Conservation (phyloP, 2,329 filamentous ascomycete genomes). For the Chrysoporthe austroafricana region DNA sequence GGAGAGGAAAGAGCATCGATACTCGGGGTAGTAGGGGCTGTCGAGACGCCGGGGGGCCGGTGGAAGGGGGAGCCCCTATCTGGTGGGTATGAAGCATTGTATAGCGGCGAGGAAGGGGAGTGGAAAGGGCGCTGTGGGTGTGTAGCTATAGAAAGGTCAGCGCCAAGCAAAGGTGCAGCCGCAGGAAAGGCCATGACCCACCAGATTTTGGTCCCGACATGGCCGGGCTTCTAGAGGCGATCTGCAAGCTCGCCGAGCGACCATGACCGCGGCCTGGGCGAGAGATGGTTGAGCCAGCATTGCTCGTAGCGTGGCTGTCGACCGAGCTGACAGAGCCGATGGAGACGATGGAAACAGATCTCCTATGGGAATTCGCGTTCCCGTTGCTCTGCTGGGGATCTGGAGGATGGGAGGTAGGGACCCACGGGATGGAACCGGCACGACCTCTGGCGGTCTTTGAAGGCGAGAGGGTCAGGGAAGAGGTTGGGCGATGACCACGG, state of each 20-base stretch:
- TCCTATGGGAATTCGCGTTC: slow-evolving; percentile 65
- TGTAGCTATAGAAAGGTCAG: slow-evolving; percentile 38
- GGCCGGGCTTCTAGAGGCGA: slow-evolving; percentile 55
- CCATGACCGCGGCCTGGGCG: slow-evolving; percentile 68
- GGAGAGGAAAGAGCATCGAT: slow-evolving; percentile 43
- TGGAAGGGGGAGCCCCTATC: slow-evolving; percentile 46
- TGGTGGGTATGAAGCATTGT: slow-evolving; percentile 59
- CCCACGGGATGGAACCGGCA: slow-evolving; percentile 53
- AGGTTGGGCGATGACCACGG: slow-evolving; percentile 67
- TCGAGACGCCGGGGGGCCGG: slow-evolving; percentile 46
- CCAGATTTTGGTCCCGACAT: slow-evolving; percentile 50
- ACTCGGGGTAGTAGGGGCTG: slow-evolving; percentile 51
- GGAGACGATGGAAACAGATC: slow-evolving; percentile 82
- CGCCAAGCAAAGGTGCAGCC: background rate
- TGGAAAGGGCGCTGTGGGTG: slow-evolving; percentile 49
- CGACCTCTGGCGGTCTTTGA: slow-evolving; percentile 47
- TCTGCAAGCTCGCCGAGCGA: slow-evolving; percentile 81
- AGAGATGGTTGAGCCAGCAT: slow-evolving; percentile 44
- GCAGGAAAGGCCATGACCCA: slow-evolving; percentile 32
- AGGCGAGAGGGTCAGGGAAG: slow-evolving; percentile 64
- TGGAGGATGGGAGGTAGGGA: slow-evolving; percentile 27
- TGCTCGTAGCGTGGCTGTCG: slow-evolving; percentile 49
- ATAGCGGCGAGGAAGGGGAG: slow-evolving; percentile 53
- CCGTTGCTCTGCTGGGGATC: slow-evolving; percentile 30
- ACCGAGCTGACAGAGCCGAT: slow-evolving; percentile 62